A percentile compares a stretch with the other conserved stretches of the same genome.
Conservation (phyloP, 2,329 filamentous ascomycete genomes). For the Apiospora rasikravindrae region DNA sequence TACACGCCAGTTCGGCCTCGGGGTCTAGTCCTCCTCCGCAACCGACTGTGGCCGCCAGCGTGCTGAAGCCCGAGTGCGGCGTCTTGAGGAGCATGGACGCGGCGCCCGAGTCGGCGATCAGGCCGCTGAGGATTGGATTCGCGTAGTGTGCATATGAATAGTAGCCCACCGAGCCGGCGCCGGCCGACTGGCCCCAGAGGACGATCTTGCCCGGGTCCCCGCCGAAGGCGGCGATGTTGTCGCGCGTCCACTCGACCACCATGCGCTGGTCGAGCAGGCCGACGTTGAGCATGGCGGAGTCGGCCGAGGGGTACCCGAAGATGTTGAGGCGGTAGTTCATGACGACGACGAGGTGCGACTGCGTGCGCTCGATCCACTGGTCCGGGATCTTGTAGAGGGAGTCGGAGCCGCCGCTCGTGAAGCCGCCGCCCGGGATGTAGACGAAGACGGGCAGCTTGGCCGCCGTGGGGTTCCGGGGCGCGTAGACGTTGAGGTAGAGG, state of each 20-base stretch:
- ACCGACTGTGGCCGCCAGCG: conserved; percentile 30
- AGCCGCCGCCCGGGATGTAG: conserved; percentile 30
- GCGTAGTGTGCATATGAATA: conserved; percentile 24
- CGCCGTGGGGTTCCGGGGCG: conserved; percentile 24
- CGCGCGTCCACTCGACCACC: conserved; percentile 41
- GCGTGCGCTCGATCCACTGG: conserved; percentile 20
- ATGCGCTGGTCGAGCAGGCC: conserved; percentile 55
- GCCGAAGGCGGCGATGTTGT: conserved; percentile 13
- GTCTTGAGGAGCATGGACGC: conserved; percentile 45
- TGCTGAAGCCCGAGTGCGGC: conserved; percentile 33
- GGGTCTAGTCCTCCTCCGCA: conserved; percentile 25
- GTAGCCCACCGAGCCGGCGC: conserved; percentile 13
- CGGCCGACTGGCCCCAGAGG: conserved; percentile 26
- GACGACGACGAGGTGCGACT: conserved; percentile 19
- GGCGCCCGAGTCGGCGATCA: conserved; percentile 40
- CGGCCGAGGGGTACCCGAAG: conserved; percentile 39
- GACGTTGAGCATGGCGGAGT: conserved; percentile 43
- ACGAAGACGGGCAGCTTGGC: conserved; percentile 31
- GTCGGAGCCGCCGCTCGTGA: conserved; percentile 17
- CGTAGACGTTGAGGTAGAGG: conserved; percentile 33
- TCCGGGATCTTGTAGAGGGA: conserved; percentile 19
- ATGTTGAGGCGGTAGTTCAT: conserved; percentile 26
- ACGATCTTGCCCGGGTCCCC: conserved; percentile 9
- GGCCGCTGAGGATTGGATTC: conserved; percentile 43
- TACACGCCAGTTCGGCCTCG: conserved; percentile 33